These are phyloP conservation scores for Spathaspora sp. DNA, from an alignment of 1,139 yeast species.

Conservation along the genomic window DNA sequence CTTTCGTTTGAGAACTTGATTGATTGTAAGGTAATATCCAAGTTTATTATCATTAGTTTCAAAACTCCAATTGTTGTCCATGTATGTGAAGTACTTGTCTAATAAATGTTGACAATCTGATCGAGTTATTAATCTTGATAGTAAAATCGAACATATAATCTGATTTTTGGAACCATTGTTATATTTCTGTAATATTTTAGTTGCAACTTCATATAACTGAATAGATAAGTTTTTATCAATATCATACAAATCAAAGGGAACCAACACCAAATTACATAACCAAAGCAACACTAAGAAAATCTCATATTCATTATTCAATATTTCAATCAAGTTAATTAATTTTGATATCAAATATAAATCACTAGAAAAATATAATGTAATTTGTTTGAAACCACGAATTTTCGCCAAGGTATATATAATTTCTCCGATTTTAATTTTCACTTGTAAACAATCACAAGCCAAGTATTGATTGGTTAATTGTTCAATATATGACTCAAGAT, in stretches of 20 bases:
- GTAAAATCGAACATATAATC: slow-evolving; percentile 33
- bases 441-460: neutral
- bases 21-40: slow-evolving; percentile 39
- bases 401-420: slow-evolving; percentile 61
- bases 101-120: slow-evolving; percentile 25
- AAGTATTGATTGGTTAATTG: slow-evolving; percentile 30
- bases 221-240: slow-evolving; percentile 35
- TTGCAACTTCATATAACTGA: slow-evolving; percentile 34
- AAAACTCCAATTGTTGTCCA: slow-evolving; percentile 17
- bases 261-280: slow-evolving; percentile 65
- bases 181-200: slow-evolving; percentile 22
- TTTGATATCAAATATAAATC: slow-evolving; percentile 51
- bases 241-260: slow-evolving; percentile 63
- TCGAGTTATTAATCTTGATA: slow-evolving; percentile 37
- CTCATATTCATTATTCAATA: slow-evolving; percentile 48
- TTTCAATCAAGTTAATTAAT: slow-evolving; percentile 25
- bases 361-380: slow-evolving; percentile 58
- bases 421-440: slow-evolving; percentile 18
- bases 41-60: slow-evolving; percentile 21
- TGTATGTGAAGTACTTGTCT: slow-evolving; percentile 18
- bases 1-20: slow-evolving; percentile 33
- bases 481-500: slow-evolving; percentile 33
- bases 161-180: slow-evolving; percentile 31
- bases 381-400: slow-evolving; percentile 62
- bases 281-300: slow-evolving; percentile 65